These are phyloP conservation scores for Acacia confusa DNA, from an alignment of 306 rosid species.

Conservation along the genomic window DNA sequence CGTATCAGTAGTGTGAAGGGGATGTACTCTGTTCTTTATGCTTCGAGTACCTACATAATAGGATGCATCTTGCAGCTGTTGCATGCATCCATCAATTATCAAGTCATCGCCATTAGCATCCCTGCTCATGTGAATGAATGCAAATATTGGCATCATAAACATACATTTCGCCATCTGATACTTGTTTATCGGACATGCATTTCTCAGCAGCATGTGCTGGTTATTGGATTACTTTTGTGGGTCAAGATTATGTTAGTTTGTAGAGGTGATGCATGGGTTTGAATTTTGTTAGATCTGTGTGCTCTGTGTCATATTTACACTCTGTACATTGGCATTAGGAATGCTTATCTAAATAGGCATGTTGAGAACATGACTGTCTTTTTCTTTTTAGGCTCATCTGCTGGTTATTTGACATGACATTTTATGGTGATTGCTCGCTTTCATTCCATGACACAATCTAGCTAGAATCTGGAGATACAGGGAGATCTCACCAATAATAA, in stretches of 20 bases:
- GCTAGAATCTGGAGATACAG: conserved; percentile 37
- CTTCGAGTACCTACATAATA: conserved; percentile 76
- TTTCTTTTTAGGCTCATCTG: conserved; percentile 34
- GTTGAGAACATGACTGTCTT: not conserved
- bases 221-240: conserved; percentile 50
- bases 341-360: conserved; percentile 43
- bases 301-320: conserved; percentile 43
- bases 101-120: conserved; percentile 94
- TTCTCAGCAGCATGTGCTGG: conserved; percentile 55
- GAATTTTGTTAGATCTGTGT: conserved; percentile 46
- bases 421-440: conserved; percentile 30
- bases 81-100: conserved; percentile 98
- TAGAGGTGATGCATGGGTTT: conserved; percentile 67
- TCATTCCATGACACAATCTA: conserved; percentile 45
- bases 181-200: conserved; percentile 71
- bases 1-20: conserved; percentile 66
- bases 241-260: conserved; percentile 45
- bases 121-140: conserved; percentile 76
- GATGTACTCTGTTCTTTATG: conserved; percentile 39
- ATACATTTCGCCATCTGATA: conserved; percentile 80
- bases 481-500: conserved; percentile 39
- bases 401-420: conserved; percentile 47
- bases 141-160: conserved; percentile 84
- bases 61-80: conserved; percentile 97
- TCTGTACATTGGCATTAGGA: conserved; percentile 61